Percentiles rank a stretch among this genome's conserved stretches.
These are phyloP conservation scores for Mortierella antarctica DNA, from an alignment of 192 early-diverging fungal genomes.

Conservation along the genomic window DNA sequence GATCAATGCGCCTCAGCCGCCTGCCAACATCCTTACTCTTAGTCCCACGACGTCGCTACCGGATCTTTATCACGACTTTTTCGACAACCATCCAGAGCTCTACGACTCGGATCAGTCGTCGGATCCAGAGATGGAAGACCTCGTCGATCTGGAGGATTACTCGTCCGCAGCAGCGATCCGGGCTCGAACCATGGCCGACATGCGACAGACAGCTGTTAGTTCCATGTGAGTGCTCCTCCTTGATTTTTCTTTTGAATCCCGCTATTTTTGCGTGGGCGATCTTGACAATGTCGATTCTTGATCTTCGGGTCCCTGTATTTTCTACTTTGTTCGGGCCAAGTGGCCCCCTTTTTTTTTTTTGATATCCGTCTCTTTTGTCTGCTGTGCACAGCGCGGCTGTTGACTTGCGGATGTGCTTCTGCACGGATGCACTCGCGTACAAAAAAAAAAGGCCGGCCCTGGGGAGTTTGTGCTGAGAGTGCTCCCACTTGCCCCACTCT, in stretches of 20 bases:
- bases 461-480: not conserved
- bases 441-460: not conserved
- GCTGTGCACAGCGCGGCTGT: too few species aligned
- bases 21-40: constrained; percentile 47
- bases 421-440: not conserved
- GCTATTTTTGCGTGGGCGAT: not conserved
- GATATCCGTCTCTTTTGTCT: too few species aligned
- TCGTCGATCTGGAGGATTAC: constrained; percentile 21
- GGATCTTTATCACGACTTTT: constrained; percentile 53
- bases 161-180: constrained; percentile 22
- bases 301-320: not conserved
- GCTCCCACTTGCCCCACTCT: too few species aligned
- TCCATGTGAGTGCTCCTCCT: constrained; percentile 39
- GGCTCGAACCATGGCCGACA: constrained; percentile 47
- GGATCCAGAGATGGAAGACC: constrained; percentile 45
- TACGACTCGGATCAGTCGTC: constrained; percentile 52
- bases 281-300: not conserved
- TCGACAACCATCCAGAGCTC: constrained; percentile 53
- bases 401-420: too few species aligned
- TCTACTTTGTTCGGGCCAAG: not conserved
- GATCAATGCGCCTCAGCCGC: constrained; percentile 52
- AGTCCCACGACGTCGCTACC: constrained; percentile 44
- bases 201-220: constrained; percentile 23
- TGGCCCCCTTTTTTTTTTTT: not conserved
- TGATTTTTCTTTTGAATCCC: not conserved